Base-by-base conservation (phyloP, 2,329 filamentous ascomycete genomes). In the Dichotomopilus funicola region DNA sequence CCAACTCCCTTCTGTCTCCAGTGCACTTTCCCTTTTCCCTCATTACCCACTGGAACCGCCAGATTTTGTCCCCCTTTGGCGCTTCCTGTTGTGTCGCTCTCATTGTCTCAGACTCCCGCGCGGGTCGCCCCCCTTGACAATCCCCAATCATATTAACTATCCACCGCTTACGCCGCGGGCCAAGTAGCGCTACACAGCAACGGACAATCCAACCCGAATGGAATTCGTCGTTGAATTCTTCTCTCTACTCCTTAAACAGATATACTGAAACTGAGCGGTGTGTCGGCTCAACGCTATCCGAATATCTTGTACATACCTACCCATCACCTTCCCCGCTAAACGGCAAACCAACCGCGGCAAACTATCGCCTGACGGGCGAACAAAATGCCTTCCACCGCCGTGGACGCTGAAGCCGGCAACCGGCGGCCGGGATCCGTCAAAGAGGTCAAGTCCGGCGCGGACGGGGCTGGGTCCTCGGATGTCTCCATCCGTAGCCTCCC, bases 241-340 rank as follows among this genome's bases (percentile, higher is more conserved):
- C 51, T 65, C 63, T 31, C 64, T 67, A 38, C 62, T 68, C 12
- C 63, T 67, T 36, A 66, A 66, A 54, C 62, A 66, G 37, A 65
- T 65, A 10, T 48, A 64, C 42, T 63, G 51, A 57, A 27, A 13
- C n/a, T n/a, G 11, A 9, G 37, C 31, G 10, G 37, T 45, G 19
- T 31, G 12, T 35, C 41, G 35, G 31, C 13, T n/a, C 43, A 31
- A 10, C 35, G 19, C 38, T 45, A 11, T 37, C 42, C 4, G 44
- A 34, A n/a, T 19, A 43, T 8, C 41, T 19, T 8, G 41, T 13
- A 19, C 12, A 19, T 27, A 7, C 6, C 27, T 7, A 10, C 19
- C 41, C 41, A 19, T 43, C 4, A 33, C 42, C 42, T 31, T 33
- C 27, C 43, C 8, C 27, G 8, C 3, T 11, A 19, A 13, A 33